A percentile compares a stretch with the other conserved stretches of the same genome.
These are phyloP conservation scores for Coniosporium tulheliwenetii DNA, from an alignment of 2,329 filamentous ascomycete species.

Conservation along the genomic window DNA sequence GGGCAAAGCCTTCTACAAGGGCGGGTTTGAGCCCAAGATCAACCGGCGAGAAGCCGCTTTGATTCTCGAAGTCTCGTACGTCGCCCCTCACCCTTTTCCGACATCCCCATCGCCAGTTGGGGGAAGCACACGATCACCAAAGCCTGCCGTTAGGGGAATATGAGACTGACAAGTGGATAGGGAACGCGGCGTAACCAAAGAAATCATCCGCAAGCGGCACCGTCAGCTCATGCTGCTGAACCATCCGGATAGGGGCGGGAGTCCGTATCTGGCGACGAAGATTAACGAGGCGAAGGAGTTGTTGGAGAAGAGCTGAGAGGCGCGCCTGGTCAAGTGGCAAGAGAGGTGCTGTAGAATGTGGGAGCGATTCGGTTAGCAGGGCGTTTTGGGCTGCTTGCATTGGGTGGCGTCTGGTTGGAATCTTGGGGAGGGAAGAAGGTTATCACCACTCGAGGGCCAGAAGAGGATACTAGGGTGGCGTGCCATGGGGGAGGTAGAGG, in stretches of 20 bases:
- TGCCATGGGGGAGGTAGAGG: too few species aligned
- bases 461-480: too few species aligned
- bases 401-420: too few species aligned
- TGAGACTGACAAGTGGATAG: conserved; percentile 27
- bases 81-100: conserved; percentile 5
- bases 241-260: conserved; percentile 93
- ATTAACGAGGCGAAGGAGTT: conserved; percentile 98
- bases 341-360: too few species aligned
- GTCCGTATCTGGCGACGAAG: conserved; percentile 91
- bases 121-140: too few species aligned
- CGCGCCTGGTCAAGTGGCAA: too few species aligned
- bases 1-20: conserved; percentile 92
- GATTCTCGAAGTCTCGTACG: conserved; percentile 79
- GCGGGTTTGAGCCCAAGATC: conserved; percentile 95
- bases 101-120: background rate
- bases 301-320: conserved; percentile 52
- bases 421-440: too few species aligned
- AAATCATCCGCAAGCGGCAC: conserved; percentile 90
- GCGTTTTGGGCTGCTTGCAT: too few species aligned
- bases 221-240: conserved; percentile 92
- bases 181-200: conserved; percentile 75
- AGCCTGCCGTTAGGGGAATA: background rate
- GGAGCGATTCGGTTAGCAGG: too few species aligned
- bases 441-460: too few species aligned
- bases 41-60: conserved; percentile 78